A percentile compares a stretch with the other conserved stretches of the same genome.
phyloP scores from a whole-genome alignment of 306 rosid species.

The Quercus agrifolia region DNA sequence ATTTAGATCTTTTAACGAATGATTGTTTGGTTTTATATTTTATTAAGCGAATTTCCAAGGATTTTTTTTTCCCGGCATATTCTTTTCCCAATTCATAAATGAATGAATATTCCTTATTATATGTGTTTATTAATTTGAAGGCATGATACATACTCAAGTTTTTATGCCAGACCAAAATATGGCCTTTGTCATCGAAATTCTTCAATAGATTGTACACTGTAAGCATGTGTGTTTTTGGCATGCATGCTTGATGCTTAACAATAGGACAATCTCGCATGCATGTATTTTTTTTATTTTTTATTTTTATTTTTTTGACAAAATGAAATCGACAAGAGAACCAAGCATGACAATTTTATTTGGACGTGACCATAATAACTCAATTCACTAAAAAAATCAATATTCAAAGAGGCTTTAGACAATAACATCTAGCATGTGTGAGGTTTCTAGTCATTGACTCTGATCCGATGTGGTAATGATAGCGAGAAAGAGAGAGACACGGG shows the following conservation, averaged over 20 bases:
- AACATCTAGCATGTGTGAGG: not conserved
- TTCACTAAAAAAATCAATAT: too few relatives aligned
- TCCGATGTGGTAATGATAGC: not conserved
- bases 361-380: too few relatives aligned
- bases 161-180: not conserved
- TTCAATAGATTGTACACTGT: not conserved
- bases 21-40: not conserved
- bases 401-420: too few relatives aligned
- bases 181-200: not conserved
- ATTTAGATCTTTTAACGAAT: not conserved
- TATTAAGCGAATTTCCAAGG: not conserved
- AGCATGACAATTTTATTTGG: too few relatives aligned
- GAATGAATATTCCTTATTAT: not conserved
- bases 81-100: not conserved
- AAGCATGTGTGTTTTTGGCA: not conserved
- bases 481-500: too few relatives aligned
- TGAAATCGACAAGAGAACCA: too few relatives aligned
- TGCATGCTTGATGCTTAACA: too few relatives aligned
- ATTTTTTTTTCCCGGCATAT: not conserved
- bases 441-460: not conserved
- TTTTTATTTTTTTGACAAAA: too few relatives aligned
- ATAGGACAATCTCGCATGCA: too few relatives aligned
- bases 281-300: too few relatives aligned
- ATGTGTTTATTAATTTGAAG: too few relatives aligned
- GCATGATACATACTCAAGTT: not conserved